These are phyloP conservation scores for Salix caprea DNA, from an alignment of 345 rosid species.

Conservation along the genomic window DNA sequence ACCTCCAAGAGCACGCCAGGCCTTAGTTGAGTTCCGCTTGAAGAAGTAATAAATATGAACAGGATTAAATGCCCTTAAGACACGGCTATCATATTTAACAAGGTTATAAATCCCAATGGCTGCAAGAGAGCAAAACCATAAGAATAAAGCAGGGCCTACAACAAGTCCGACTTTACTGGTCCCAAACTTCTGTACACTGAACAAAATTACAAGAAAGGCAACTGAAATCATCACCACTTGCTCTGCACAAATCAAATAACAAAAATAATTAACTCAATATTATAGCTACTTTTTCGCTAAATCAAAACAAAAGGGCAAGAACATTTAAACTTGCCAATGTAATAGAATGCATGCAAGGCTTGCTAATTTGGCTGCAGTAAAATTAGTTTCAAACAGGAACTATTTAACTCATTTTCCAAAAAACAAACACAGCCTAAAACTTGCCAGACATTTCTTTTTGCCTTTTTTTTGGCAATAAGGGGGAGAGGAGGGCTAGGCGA, in stretches of 20 bases:
- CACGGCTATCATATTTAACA: slow-evolving; percentile 66
- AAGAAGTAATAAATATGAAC: slow-evolving; percentile 79
- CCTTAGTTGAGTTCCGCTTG: slow-evolving; percentile 77
- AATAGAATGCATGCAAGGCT: not conserved
- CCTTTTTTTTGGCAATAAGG: not conserved
- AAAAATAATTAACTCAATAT: slow-evolving; percentile 24
- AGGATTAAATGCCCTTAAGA: slow-evolving; percentile 86
- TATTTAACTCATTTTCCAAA: not conserved
- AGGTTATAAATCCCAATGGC: slow-evolving; percentile 86
- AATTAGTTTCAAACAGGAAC: not conserved
- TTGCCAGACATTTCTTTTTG: not conserved
- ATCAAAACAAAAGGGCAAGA: not conserved
- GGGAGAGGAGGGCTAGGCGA: not conserved
- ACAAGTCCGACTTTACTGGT: slow-evolving; percentile 96
- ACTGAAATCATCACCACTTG: slow-evolving; percentile 89
- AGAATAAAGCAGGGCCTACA: slow-evolving; percentile 88
- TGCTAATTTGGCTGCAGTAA: not conserved
- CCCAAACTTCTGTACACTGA: slow-evolving; percentile 96
- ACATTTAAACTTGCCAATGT: not conserved
- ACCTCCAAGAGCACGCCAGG: slow-evolving; percentile 97
- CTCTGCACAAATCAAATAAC: slow-evolving; percentile 50
- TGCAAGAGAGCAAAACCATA: slow-evolving; percentile 97
- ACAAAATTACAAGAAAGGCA: slow-evolving; percentile 83
- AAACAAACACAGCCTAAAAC: not conserved
- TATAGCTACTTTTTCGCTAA: slow-evolving; percentile 5